Evolutionary conservation across 768 basidiomycete genomes (phyloP).

Genomic region (Brasilioporus rufonigricans): DNA sequence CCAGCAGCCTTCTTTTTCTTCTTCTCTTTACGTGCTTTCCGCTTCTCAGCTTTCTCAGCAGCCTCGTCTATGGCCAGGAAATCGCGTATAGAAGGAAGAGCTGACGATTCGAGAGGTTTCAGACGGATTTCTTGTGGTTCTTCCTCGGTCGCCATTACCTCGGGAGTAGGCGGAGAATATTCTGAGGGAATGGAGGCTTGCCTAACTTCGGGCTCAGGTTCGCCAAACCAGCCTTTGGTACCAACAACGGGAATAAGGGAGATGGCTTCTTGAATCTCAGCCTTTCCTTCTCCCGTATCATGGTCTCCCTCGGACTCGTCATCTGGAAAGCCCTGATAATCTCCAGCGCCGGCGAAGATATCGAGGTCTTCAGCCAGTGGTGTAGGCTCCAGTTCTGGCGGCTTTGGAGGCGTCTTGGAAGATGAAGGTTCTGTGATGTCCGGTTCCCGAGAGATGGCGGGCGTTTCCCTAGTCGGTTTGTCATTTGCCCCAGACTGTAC

Average conservation of each 20-base stretch:
- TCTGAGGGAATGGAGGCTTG: constrained; percentile 1
- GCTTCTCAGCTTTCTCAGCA: constrained; percentile 61
- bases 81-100: constrained; percentile 78
- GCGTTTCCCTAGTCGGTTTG: neutral
- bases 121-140: constrained; percentile 53
- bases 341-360: constrained; percentile 84
- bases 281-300: constrained; percentile 15
- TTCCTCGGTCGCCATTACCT: constrained; percentile 16
- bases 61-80: constrained; percentile 77
- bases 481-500: constrained; percentile 14
- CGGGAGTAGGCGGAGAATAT: constrained; percentile 14
- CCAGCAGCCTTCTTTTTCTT: constrained; percentile 37
- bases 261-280: constrained; percentile 10
- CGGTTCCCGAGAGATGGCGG: neutral
- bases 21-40: constrained; percentile 74
- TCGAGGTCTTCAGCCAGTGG: constrained; percentile 64
- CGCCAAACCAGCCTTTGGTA: constrained; percentile 46
- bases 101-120: constrained; percentile 74
- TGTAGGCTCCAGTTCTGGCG: constrained; percentile 16
- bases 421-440: constrained; percentile 1
- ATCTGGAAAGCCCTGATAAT: constrained; percentile 70
- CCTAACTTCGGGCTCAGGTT: constrained; percentile 32
- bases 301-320: constrained; percentile 47
- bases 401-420: constrained; percentile 6
- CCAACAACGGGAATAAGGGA: neutral